These are phyloP conservation scores for Asterophora lycoperdoides DNA, from an alignment of 768 basidiomycete species.

Conservation along the genomic window DNA sequence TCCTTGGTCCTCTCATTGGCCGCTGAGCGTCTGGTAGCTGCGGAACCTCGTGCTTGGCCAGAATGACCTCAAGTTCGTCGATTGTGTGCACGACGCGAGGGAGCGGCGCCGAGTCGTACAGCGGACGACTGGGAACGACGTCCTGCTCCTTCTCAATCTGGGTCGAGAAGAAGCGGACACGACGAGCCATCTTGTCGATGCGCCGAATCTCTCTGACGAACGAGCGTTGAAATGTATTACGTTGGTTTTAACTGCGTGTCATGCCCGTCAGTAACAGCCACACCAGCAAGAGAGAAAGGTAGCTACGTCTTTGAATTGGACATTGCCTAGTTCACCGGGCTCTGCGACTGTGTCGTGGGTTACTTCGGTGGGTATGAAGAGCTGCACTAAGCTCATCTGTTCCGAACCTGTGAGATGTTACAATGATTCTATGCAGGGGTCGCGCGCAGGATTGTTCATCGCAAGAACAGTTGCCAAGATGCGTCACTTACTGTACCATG, in stretches of 20 bases:
- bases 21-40: conserved; percentile 84
- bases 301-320: conserved; percentile 92
- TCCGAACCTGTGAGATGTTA: conserved; percentile 72
- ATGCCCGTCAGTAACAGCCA: conserved; percentile 5
- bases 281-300: not conserved
- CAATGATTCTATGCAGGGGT: not conserved
- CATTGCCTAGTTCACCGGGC: conserved; percentile 90
- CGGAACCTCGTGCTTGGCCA: conserved; percentile 85
- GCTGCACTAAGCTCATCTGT: conserved; percentile 95
- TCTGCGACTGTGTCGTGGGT: conserved; percentile 96
- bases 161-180: conserved; percentile 81
- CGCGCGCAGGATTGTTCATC: too few relatives aligned
- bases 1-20: conserved; percentile 83
- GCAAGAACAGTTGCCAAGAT: too few relatives aligned
- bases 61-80: conserved; percentile 87
- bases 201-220: conserved; percentile 95
- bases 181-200: conserved; percentile 94
- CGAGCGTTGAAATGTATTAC: conserved; percentile 98
- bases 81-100: conserved; percentile 90
- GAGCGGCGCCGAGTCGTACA: conserved; percentile 82
- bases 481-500: too few relatives aligned
- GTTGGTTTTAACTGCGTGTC: conserved; percentile 77
- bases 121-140: conserved; percentile 74
- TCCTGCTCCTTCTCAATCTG: conserved; percentile 89
- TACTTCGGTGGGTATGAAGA: conserved; percentile 95